Base-by-base conservation (phyloP, 805 yeast species). In the Wickerhamiella azyma region DNA sequence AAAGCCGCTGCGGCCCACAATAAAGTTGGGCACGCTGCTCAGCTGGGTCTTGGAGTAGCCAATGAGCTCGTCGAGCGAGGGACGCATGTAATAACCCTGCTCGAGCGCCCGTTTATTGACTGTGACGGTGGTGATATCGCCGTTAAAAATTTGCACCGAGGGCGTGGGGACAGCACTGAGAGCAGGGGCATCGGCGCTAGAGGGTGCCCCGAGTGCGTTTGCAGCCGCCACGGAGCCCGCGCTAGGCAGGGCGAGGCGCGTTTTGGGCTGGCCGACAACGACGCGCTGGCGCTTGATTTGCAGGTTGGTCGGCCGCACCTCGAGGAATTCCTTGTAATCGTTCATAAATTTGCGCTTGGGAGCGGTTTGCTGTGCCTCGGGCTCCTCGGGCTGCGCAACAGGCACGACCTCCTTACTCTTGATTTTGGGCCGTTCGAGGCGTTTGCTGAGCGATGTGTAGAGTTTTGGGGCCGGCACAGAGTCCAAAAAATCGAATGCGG, bases 71-170 rank as follows among this genome's bases (percentile, higher is more conserved):
- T 77, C 72, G 19, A 84, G 56, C 2, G 82, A 66, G 16, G 96
- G 96, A 2, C 77, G 71, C 35, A 77, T 77, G 79, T 85, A 88
- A 61, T 85, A 88, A 9, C 84, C 94, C 33, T 55, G 53, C 36
- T 56, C 58, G 30, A 55, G 42, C n/a, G 63, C 60, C 18, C 47
- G 45, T 35, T 51, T 51, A 48, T 55, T 55, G 35, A 58, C 52
- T 5, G 48, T 52, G 5, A 53, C 55, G 5, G 50, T 28, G 10
- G 55, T 49, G 32, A 50, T 43, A 7, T 49, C 43, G 14, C 41
- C 41, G n/a, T n/a, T 14, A 3, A 10, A 14, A 5, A 16, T 11
- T 8, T 16, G 18, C 9, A 26, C 9, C 8, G 10, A 9, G 19
- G 24, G 9, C 3, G 18, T 13, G 11, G 32, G 19, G 10, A 5